Percentiles rank a stretch among this genome's conserved stretches.
phyloP scores from a whole-genome alignment of 2,329 filamentous ascomycete genomes.

The Gnomoniopsis smithogilvyi region DNA sequence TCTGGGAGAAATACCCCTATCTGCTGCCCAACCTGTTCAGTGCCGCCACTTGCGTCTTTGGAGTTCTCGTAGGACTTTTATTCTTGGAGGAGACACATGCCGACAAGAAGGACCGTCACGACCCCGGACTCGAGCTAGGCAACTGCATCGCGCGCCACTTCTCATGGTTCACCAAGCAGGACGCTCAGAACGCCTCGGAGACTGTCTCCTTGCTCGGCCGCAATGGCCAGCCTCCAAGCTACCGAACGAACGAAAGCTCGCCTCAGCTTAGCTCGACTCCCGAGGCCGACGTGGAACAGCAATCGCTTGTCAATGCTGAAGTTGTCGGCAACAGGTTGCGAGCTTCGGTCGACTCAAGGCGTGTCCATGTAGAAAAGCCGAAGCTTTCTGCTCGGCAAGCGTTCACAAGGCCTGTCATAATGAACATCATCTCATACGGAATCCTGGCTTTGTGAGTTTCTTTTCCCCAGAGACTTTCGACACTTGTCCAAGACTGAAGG shows the following conservation, averaged over 20 bases:
- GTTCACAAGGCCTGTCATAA: constrained; percentile 80
- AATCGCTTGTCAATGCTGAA: constrained; percentile 13
- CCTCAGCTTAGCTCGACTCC: constrained; percentile 40
- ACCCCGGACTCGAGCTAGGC: constrained; percentile 74
- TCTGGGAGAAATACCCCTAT: constrained; percentile 88
- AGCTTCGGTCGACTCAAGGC: constrained; percentile 17
- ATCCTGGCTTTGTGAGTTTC: constrained; percentile 86
- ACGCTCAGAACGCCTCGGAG: constrained; percentile 43
- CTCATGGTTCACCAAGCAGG: constrained; percentile 32
- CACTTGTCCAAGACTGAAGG: background rate
- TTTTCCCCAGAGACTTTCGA: background rate
- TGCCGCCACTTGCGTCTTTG: constrained; percentile 70
- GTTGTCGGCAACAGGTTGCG: constrained; percentile 10
- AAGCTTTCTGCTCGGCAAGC: constrained; percentile 37
- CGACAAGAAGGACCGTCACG: constrained; percentile 71
- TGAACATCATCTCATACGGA: constrained; percentile 87
- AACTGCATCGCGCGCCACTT: constrained; percentile 59
- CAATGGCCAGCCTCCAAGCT: constrained; percentile 64
- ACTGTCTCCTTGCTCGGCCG: constrained; percentile 61
- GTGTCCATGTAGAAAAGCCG: constrained; percentile 31
- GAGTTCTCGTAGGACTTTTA: constrained; percentile 74
- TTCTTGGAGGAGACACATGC: constrained; percentile 95
- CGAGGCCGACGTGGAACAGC: constrained; percentile 23
- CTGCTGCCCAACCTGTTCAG: constrained; percentile 91
- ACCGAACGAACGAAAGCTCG: constrained; percentile 59